Percentiles rank a stretch among this genome's conserved stretches.
Conservation (phyloP, 2,329 filamentous ascomycete genomes). For the Sporothrix luriei region DNA sequence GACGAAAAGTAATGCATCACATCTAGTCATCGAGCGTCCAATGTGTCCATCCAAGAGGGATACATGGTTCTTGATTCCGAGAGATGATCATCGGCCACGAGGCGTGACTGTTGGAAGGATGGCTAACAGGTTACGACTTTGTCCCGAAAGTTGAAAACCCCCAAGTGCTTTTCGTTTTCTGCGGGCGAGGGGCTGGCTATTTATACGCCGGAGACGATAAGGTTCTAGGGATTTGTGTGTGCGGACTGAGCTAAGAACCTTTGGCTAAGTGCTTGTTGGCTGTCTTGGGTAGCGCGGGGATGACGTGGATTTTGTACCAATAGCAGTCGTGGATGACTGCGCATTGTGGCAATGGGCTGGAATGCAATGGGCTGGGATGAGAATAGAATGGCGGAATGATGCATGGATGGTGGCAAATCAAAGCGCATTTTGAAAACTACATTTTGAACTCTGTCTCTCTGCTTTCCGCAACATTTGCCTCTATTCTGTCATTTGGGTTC, state of each 20-base stretch:
- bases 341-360: constrained; percentile 29
- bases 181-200: not conserved
- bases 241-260: not conserved
- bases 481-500: not conserved
- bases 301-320: constrained; percentile 5
- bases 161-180: not conserved
- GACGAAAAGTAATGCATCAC: too few species aligned
- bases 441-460: not conserved
- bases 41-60: too few species aligned
- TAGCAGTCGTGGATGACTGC: constrained; percentile 7
- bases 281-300: not conserved
- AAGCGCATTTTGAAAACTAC: not conserved
- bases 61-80: too few species aligned
- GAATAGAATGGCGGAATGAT: not conserved
- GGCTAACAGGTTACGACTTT: too few species aligned
- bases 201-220: not conserved
- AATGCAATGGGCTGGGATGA: not conserved
- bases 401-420: not conserved
- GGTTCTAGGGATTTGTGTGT: not conserved
- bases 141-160: too few species aligned
- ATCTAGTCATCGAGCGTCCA: too few species aligned
- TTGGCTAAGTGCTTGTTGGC: not conserved
- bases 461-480: not conserved
- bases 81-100: too few species aligned
- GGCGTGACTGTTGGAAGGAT: too few species aligned